A percentile compares a stretch with the other conserved stretches of the same genome.
phyloP scores from a whole-genome alignment of 148 eudicot species.

The Polygonum aviculare region DNA sequence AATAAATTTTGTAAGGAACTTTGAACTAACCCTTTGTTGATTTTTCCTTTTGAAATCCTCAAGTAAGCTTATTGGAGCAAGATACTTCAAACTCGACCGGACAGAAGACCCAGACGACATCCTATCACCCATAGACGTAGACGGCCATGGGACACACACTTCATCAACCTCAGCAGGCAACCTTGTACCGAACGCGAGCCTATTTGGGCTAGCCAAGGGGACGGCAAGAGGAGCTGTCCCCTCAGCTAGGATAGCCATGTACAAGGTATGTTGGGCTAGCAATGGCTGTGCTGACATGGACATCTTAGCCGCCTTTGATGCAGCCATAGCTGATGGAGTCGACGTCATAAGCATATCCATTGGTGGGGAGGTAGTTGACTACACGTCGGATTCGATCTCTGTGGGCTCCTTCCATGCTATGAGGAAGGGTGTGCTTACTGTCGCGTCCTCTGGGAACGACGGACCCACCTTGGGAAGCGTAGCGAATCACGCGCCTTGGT shows the following conservation, averaged over 20 bases:
- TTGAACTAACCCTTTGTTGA: background rate
- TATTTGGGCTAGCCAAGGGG: conserved; percentile 48
- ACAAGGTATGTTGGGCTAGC: conserved; percentile 62
- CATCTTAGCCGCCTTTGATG: conserved; percentile 61
- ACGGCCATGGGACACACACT: conserved; percentile 79
- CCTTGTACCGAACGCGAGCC: conserved; percentile 34
- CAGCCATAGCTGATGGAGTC: conserved; percentile 61
- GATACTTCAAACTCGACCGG: conserved; percentile 61
- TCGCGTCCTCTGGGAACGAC: conserved; percentile 52
- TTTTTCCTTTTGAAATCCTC: background rate
- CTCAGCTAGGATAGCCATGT: conserved; percentile 47
- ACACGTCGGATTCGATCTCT: conserved; percentile 31
- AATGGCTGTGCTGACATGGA: conserved; percentile 58
- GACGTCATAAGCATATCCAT: conserved; percentile 59
- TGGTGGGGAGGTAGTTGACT: conserved; percentile 25
- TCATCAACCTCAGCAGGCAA: conserved; percentile 58
- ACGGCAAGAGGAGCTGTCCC: conserved; percentile 68
- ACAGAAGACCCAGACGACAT: conserved; percentile 49
- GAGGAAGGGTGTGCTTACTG: conserved; percentile 45
- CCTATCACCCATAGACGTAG: conserved; percentile 46
- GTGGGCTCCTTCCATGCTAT: conserved; percentile 51
- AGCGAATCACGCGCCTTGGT: conserved; percentile 55
- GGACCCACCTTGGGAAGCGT: conserved; percentile 41
- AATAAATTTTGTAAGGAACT: too few relatives aligned
- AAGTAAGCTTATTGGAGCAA: conserved; percentile 87